A percentile compares a stretch with the other conserved stretches of the same genome.
Evolutionary conservation across 108 stramenopile species (phyloP).

Genomic region (Fistulifera solaris): DNA sequence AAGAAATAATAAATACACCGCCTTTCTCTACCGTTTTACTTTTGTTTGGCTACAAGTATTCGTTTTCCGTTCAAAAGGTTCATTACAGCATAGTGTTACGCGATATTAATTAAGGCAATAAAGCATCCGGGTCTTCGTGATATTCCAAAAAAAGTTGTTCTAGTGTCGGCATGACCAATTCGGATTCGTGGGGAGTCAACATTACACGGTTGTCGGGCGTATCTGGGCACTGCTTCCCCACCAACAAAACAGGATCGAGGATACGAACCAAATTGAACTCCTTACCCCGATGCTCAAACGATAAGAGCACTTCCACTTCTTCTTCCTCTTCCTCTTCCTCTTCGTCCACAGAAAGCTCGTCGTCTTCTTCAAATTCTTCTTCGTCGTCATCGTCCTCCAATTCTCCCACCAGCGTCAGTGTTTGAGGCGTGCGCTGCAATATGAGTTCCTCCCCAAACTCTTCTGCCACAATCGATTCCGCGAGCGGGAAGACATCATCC

Average conservation of each 20-base stretch:
- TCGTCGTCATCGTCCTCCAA: conserved; percentile 52
- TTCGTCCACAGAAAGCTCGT: conserved; percentile 43
- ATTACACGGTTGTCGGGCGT: conserved; percentile 41
- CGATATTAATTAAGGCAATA: conserved; percentile 1
- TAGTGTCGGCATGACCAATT: conserved; percentile 70
- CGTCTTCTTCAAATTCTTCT: conserved; percentile 33
- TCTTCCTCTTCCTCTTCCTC: conserved; percentile 55
- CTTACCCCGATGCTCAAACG: conserved; percentile 66
- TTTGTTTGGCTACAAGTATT: too few species aligned
- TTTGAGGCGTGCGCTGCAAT: conserved; percentile 75
- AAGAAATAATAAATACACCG: neutral
- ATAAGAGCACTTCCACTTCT: conserved; percentile 75
- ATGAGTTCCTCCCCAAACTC: conserved; percentile 83
- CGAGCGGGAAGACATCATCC: conserved; percentile 80
- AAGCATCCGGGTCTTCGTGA: conserved; percentile 35
- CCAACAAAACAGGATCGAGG: conserved; percentile 80
- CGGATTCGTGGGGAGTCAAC: conserved; percentile 76
- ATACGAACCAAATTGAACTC: conserved; percentile 74
- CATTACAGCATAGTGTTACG: too few species aligned
- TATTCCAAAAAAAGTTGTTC: conserved; percentile 63
- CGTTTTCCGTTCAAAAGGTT: too few species aligned
- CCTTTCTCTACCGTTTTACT: too few species aligned
- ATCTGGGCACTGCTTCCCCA: conserved; percentile 63
- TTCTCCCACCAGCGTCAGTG: conserved; percentile 78
- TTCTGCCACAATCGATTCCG: conserved; percentile 70